Percentiles rank a stretch among this genome's conserved stretches.
These are phyloP conservation scores for Salvia hispanica DNA, from an alignment of 257 asterid genomes.

Conservation along the genomic window DNA sequence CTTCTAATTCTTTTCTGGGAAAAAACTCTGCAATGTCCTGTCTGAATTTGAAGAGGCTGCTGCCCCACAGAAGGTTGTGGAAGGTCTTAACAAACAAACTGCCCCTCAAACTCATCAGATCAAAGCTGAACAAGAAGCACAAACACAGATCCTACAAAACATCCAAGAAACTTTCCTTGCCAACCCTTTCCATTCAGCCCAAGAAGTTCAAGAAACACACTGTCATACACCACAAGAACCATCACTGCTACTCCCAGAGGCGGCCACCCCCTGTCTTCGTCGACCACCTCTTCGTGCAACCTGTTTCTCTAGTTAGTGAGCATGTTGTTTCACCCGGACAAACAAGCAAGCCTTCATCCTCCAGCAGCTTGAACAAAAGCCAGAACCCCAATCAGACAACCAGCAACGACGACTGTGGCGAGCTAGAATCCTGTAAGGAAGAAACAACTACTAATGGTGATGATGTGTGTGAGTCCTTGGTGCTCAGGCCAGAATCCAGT, in stretches of 20 bases:
- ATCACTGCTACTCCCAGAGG: constrained; percentile 19
- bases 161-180: constrained; percentile 36
- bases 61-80: constrained; percentile 58
- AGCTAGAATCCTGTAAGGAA: too few relatives aligned
- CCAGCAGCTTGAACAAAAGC: constrained; percentile 16
- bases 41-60: constrained; percentile 46
- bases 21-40: constrained; percentile 40
- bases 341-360: constrained; percentile 23
- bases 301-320: constrained; percentile 30
- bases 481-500: background rate
- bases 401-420: too few relatives aligned
- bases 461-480: too few relatives aligned
- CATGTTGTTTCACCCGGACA: constrained; percentile 9
- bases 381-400: constrained; percentile 1
- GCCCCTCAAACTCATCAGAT: constrained; percentile 48
- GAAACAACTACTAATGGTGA: too few relatives aligned
- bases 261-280: constrained; percentile 51
- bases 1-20: background rate
- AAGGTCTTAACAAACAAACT: constrained; percentile 47
- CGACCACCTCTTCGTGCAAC: constrained; percentile 59
- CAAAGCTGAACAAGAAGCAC: constrained; percentile 38
- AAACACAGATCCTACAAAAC: constrained; percentile 29
- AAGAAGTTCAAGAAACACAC: constrained; percentile 47
- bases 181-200: constrained; percentile 45
- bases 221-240: constrained; percentile 7